phyloP scores from a whole-genome alignment of 2,329 filamentous ascomycete genomes.

The Pseudogymnoascus sp. region DNA sequence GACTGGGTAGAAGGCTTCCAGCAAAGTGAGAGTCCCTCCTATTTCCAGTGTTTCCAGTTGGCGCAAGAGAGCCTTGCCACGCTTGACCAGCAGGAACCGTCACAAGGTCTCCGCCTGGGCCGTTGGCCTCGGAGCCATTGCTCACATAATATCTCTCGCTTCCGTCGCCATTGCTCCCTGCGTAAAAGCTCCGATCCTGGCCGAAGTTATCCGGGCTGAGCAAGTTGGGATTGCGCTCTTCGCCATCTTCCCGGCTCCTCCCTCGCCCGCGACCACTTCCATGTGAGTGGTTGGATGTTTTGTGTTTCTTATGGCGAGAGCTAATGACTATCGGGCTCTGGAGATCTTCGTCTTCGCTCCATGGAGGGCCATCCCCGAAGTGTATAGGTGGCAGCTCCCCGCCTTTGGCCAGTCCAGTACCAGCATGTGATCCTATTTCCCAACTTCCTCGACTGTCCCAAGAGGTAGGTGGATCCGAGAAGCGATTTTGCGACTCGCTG shows the following conservation, averaged over 20 bases:
- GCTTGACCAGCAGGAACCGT: conserved; percentile 63
- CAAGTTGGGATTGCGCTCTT: conserved; percentile 34
- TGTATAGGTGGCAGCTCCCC: conserved; percentile 73
- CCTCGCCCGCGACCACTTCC: conserved; percentile 31
- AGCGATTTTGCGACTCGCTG: conserved; percentile 57
- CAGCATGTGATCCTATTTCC: conserved; percentile 36
- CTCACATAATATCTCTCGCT: conserved; percentile 67
- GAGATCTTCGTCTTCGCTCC: conserved; percentile 91
- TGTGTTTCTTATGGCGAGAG: conserved; percentile 78
- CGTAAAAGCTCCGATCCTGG: conserved; percentile 56
- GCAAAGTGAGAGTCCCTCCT: conserved; percentile 48
- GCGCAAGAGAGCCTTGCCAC: not conserved
- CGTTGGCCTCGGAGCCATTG: conserved; percentile 60
- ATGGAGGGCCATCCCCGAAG: conserved; percentile 82
- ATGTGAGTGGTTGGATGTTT: conserved; percentile 51
- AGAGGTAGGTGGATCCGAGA: conserved; percentile 71
- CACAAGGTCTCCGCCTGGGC: conserved; percentile 70
- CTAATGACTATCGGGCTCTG: conserved; percentile 81
- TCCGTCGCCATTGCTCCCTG: conserved; percentile 59
- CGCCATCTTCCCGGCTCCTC: conserved; percentile 39
- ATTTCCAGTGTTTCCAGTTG: conserved; percentile 36
- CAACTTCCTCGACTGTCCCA: conserved; percentile 64
- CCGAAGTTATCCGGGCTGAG: conserved; percentile 44
- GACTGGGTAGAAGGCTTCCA: conserved; percentile 34
- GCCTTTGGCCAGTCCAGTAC: conserved; percentile 48